Base-by-base conservation (phyloP, 2,329 filamentous ascomycete genomes). In the Dactylonectria macrodidyma region DNA sequence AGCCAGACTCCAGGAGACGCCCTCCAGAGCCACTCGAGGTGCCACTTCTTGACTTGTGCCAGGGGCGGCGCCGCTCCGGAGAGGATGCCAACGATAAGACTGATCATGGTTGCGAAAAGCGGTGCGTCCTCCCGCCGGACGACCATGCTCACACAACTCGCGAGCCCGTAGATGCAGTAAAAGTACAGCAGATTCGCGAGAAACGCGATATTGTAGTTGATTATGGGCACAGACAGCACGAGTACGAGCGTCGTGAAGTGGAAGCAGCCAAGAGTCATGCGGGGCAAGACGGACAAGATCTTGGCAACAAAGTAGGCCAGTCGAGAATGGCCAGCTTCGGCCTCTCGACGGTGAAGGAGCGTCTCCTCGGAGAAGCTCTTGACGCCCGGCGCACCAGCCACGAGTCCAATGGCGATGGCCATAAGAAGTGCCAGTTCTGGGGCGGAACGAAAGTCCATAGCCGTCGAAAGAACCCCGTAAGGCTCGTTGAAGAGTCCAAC, bases 301-400 rank as follows among this genome's bases (percentile, higher is more conserved):
- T 90, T 90, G 41, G 87, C 88, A 2, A 88, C 46, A 72, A 88
- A 90, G 75, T 90, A 90, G 0, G 88, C 85, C 24, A 84, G 77
- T 10, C 86, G 80, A 41, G 85, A 88, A 72, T 90, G 88, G 0
- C 88, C 88, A 0, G 87, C 84, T 48, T 87, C 85, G 3, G 87
- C 82, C 76, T 90, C 88, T 9, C 88, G 83, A 52, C 83, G 84
- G 70, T 87, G 87, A 44, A 89, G 80, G 6, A 76, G 63, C 38
- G 59, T 74, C 47, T 76, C 75, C 52, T 76, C 75, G 5, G 86
- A 88, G 74, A 90, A 90, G 16, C 86, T 82, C 71, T 84, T 85
- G 68, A 90, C 88, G 0, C 87, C 88, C 0, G 88, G 87, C 0
- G 87, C 73, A 19, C 68, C 73, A 0, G 86, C 84, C 2, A 87